Base-by-base conservation (phyloP, 768 basidiomycete genomes). In the Serendipita indica region DNA sequence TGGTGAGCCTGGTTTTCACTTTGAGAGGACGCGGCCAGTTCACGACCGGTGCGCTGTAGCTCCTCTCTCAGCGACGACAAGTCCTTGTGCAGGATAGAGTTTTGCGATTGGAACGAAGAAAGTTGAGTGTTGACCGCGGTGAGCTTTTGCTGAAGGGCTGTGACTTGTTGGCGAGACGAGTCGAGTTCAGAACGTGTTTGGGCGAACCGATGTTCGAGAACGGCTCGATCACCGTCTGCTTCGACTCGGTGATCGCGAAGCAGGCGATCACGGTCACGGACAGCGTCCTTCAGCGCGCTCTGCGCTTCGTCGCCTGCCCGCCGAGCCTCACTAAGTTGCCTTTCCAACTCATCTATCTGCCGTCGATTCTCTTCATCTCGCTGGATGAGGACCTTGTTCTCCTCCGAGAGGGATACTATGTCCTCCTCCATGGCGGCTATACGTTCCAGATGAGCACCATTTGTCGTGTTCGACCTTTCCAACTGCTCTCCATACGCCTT, bases 211-310 rank as follows among this genome's bases (percentile, higher is more conserved):
- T 92, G 82, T 70, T 96, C 91, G 45, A 96, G 74, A 13, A 94
- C 89, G 0, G 92, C 91, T 5, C 90, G 80, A 68, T 97, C 92
- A 1, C 91, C 88, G 65, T 96, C 90, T 13, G 91, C 88, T 69
- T 98, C 93, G 2, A 86, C 86, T 58, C 86, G 84, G 64, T 92
- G 87, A 67, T 96, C 91, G 1, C 89, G 79, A 62, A 96, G 80
- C 41, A 75, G 69, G 33, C 78, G 72, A 60, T 84, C 82, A 59
- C 81, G 75, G 65, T 77, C 86, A 39, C 68, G 66, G 13, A 80
- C 76, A 2, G 86, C 82, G 60, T 84, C 79, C 62, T 74, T 77
- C 52, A 91, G 70, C 39, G 86, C 83, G 56, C 73, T 73, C 60
- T 82, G 77, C 28, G 87, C 81, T 4, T 84, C 79, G 13, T 81